Base-by-base conservation (phyloP, 495 filamentous ascomycete genomes). In the Clohesyomyces aquaticus region DNA sequence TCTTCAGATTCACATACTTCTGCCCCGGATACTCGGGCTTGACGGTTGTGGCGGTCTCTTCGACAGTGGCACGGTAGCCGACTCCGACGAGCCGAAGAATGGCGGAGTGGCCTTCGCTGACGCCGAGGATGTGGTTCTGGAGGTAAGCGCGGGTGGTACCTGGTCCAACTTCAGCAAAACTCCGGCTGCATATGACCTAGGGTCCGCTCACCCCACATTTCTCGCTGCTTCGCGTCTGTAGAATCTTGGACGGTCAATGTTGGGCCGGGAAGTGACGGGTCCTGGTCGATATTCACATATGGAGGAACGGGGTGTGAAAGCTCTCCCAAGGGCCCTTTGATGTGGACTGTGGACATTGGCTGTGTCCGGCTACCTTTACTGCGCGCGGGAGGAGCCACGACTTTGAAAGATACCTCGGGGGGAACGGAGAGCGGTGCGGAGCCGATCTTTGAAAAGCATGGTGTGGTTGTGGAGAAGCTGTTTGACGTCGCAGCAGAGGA, bases 41-140 rank as follows among this genome's bases (percentile, higher is more conserved):
- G 57, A 85, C 81, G 26, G 82, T 88, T n/a, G 87, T 86, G 18
- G 91, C 91, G 61, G 83, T 82, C 0, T 78, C 59, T 70, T 97
- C 94, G 65, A 98, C 80, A 4, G 85, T 89, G 1, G 94, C 94
- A 73, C 91, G 82, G 82, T 96, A 98, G 67, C 94, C 94, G 52
- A 98, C 95, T 72, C 94, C 94, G n/a, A 96, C 91, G 41, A 98
- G 80, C 63, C 94, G 87, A 32, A 98, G 79, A 66, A 98, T 90
- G 16, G 91, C 91, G 4, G 91, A 90, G 76, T 98, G 94, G 16
- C 94, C 94, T 84, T 98, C 94, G 3, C 91, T 95, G 32, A 98
- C 94, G 54, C 94, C 94, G 35, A 89, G 84, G 58, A 98, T 88
- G 76, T 92, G 86, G 74, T 92, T 92, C 69, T 91, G 88, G 52